Evolutionary conservation across 345 rosid genomes (phyloP).

Genomic region (Cardamine resedifolia): DNA sequence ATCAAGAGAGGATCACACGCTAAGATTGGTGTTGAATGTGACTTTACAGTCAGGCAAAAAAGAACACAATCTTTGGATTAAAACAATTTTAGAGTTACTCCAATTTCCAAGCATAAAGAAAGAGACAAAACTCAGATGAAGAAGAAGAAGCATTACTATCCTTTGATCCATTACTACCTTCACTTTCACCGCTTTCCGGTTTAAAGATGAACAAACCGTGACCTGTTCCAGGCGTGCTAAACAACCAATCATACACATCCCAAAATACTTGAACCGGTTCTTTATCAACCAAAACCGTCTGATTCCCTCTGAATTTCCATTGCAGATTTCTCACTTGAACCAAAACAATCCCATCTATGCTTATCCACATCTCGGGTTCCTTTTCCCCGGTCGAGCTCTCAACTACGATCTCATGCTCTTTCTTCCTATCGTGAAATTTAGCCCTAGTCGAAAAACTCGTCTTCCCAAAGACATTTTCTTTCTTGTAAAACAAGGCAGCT

Average conservation of each 20-base stretch:
- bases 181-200: conserved; percentile 62
- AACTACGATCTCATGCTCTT: conserved; percentile 75
- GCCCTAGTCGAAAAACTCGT: conserved; percentile 74
- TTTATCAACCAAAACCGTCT: conserved; percentile 68
- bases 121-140: conserved; percentile 65
- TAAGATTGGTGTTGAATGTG: not conserved
- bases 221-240: conserved; percentile 56
- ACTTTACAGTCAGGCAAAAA: conserved; percentile 13
- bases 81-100: conserved; percentile 12
- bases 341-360: conserved; percentile 69
- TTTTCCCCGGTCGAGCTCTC: conserved; percentile 63
- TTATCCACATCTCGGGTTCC: conserved; percentile 90
- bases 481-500: conserved; percentile 64
- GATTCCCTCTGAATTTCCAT: conserved; percentile 95
- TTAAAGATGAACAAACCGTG: conserved; percentile 85
- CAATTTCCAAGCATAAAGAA: conserved; percentile 46
- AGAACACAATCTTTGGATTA: not conserved
- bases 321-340: conserved; percentile 78
- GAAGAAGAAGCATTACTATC: conserved; percentile 32
- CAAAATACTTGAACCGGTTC: conserved; percentile 79
- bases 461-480: conserved; percentile 79
- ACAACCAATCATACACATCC: conserved; percentile 97
- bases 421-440: conserved; percentile 56
- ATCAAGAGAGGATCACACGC: conserved; percentile 6
- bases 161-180: conserved; percentile 45